phyloP scores from a whole-genome alignment of 1,139 yeast species.

The Yamadazyma friedrichii region DNA sequence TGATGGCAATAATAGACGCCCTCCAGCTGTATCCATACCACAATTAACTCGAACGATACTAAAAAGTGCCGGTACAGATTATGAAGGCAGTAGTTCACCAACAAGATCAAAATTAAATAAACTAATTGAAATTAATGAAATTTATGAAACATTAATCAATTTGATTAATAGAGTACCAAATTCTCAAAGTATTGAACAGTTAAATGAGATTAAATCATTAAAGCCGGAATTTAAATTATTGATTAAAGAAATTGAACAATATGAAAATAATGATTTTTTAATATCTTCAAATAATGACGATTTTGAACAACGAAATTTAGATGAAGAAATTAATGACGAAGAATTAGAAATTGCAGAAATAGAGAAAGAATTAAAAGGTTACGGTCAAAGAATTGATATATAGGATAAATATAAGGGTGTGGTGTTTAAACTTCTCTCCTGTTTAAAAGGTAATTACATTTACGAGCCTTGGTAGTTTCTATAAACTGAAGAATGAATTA shows the following conservation, averaged over 20 bases:
- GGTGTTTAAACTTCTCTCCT: not conserved
- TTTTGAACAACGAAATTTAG: constrained; percentile 19
- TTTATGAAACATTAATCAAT: constrained; percentile 11
- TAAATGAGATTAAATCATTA: constrained; percentile 20
- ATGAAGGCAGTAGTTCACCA: constrained; percentile 14
- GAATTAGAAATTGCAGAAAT: constrained; percentile 33
- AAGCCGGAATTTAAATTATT: constrained; percentile 23
- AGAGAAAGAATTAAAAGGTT: constrained; percentile 25
- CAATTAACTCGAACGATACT: constrained; percentile 10
- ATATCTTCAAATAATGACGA: constrained; percentile 28
- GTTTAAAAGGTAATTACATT: too few relatives aligned
- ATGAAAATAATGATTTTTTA: constrained; percentile 27
- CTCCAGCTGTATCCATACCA: constrained; percentile 26
- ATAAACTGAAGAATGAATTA: too few relatives aligned
- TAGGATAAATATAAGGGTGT: not conserved
- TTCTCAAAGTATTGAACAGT: constrained; percentile 23
- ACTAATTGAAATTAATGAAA: constrained; percentile 7
- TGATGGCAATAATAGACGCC: too few relatives aligned
- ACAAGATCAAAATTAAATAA: constrained; percentile 6
- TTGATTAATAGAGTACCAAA: constrained; percentile 23
- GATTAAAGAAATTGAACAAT: constrained; percentile 23
- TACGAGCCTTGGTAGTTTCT: too few relatives aligned
- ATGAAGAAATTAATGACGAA: constrained; percentile 31
- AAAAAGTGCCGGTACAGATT: constrained; percentile 4
- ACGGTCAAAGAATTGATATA: constrained; percentile 4